Evolutionary conservation across 176 grass and related monocot species (phyloP), one percentile per base, ranked within the genome.

Genomic region (Bonia amplexicaulis): DNA sequence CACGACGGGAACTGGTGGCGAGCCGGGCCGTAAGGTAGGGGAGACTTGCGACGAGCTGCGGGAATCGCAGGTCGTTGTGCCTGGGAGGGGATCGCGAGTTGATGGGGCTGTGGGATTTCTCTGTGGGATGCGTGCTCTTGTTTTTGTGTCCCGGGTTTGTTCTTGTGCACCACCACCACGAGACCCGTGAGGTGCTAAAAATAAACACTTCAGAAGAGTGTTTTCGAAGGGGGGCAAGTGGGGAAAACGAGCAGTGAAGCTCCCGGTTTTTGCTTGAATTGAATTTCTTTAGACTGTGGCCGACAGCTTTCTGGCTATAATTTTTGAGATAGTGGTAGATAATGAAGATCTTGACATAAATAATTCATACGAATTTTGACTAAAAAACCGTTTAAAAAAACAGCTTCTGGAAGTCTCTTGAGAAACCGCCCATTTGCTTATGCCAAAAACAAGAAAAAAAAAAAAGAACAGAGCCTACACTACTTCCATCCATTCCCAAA

Each of bases 171-270:
- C 64, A 47, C 62, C 17, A 17, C 60, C 12, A 14, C 55, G 25
- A 29, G 71, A 13, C 79, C 83, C 79, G 71, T 39, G 70, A 66
- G 69, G 49, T 48, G 23, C 80, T 60, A 78, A 19, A 78, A 42
- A 78, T 62, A 78, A 78, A 45, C 73, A 76, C 20, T n/a, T 57
- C 19, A 14, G 19, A 52, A 17, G 3, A 51, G 6, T 33, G 12
- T 31, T 29, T 74, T 74, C 29, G 1, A 12, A 12, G 4, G 17
- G 71, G 17, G 71, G 2, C 48, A 1, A 35, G 4, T 48, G 47
- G 71, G 47, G 2, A 16, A 11, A 52, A 35, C 14, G 20, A 53
- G 71, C 71, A 33, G 4, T 6, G 29, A 74, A 33, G 15, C 71
- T 35, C 47, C 47, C 47, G 1, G 12, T 1, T 0, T 53, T 35